A percentile compares a stretch with the other conserved stretches of the same genome.
Conservation (phyloP, 169 alveolate species). For the Eimeria maxima region DNA sequence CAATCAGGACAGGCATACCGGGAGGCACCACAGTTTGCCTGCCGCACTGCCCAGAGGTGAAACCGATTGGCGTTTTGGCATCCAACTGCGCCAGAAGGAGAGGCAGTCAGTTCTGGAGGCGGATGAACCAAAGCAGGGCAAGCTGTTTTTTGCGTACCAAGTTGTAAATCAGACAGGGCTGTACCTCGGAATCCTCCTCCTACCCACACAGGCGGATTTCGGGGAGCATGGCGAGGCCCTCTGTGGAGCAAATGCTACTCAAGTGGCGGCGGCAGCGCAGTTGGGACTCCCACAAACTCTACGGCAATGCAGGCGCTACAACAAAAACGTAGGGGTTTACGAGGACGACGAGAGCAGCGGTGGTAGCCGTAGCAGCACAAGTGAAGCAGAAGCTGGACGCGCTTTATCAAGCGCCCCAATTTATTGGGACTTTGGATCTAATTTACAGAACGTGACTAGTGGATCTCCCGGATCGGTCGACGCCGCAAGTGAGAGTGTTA, state of each 20-base stretch:
- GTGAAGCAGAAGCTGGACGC: conserved; percentile 63
- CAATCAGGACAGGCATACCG: not conserved
- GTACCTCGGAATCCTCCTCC: conserved; percentile 58
- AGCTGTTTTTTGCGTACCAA: conserved; percentile 66
- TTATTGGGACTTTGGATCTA: conserved; percentile 48
- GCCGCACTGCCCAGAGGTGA: not conserved
- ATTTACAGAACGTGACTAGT: not conserved
- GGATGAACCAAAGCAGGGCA: conserved; percentile 31
- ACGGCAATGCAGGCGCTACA: conserved; percentile 45
- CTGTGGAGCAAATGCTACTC: not conserved
- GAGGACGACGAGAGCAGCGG: conserved; percentile 20
- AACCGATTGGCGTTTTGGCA: not conserved
- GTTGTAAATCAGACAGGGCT: conserved; percentile 78
- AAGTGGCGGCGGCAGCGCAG: not conserved
- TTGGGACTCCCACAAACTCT: conserved; percentile 52
- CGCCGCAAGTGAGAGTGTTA: not conserved
- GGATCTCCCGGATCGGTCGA: not conserved
- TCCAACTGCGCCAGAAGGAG: not conserved
- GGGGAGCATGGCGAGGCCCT: not conserved
- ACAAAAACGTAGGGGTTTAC: not conserved
- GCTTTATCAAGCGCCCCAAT: conserved; percentile 34
- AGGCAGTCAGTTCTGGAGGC: conserved; percentile 35
- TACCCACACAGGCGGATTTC: not conserved
- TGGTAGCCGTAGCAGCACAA: conserved; percentile 43
- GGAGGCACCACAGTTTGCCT: not conserved